A percentile compares a stretch with the other conserved stretches of the same genome.
phyloP scores from a whole-genome alignment of 2,329 filamentous ascomycete genomes.

The Alternaria sp. region DNA sequence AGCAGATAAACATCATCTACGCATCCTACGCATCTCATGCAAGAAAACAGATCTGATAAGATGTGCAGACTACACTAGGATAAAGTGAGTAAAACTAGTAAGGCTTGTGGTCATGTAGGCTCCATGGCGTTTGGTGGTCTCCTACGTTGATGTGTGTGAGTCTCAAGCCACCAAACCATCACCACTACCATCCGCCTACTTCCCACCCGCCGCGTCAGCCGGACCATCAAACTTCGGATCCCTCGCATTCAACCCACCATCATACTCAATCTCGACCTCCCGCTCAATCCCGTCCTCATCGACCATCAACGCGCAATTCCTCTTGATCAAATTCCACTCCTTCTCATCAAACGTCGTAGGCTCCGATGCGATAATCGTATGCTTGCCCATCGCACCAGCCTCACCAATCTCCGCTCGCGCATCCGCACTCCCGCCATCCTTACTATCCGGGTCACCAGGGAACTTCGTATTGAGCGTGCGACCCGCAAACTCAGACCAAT shows the following conservation, averaged over 20 bases:
- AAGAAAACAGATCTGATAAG: background rate
- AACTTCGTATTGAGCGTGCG: slow-evolving; percentile 61
- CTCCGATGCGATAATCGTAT: slow-evolving; percentile 62
- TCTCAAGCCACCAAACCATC: background rate
- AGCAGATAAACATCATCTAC: background rate
- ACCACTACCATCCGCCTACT: background rate
- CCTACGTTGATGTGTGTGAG: background rate
- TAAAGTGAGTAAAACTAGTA: background rate
- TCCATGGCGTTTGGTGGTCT: background rate
- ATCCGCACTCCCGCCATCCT: slow-evolving; percentile 42
- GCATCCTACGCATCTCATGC: background rate
- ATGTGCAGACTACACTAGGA: background rate
- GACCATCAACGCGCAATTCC: slow-evolving; percentile 55
- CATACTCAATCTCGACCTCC: slow-evolving; percentile 48
- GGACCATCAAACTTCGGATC: slow-evolving; percentile 43
- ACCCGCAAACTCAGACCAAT: slow-evolving; percentile 59
- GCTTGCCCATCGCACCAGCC: slow-evolving; percentile 54
- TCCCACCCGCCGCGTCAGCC: background rate
- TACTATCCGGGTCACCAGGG: slow-evolving; percentile 55
- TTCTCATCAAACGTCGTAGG: slow-evolving; percentile 60
- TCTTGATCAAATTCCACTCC: slow-evolving; percentile 60
- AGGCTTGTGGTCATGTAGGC: background rate
- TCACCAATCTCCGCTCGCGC: slow-evolving; percentile 44
- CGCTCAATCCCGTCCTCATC: slow-evolving; percentile 49
- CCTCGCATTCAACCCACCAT: slow-evolving; percentile 47